phyloP scores from a whole-genome alignment of 108 stramenopile species.

The Bacterosira constricta region DNA sequence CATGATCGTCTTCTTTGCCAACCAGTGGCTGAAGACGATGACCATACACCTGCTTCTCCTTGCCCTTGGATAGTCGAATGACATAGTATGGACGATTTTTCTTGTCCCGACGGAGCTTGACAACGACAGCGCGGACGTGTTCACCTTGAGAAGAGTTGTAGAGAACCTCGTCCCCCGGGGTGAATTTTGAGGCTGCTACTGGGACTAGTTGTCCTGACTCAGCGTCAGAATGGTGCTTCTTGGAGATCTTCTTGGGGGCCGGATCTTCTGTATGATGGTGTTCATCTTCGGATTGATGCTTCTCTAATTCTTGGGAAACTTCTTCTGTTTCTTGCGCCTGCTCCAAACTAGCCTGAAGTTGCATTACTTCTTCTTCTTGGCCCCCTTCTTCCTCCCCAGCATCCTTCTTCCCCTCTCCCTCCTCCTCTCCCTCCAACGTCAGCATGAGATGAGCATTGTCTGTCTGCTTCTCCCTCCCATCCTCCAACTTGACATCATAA shows the following conservation, averaged over 20 bases:
- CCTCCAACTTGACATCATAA: slow-evolving; percentile 42
- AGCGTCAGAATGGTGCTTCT: slow-evolving; percentile 21
- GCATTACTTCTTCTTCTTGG: background rate
- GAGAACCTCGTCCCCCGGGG: slow-evolving; percentile 22
- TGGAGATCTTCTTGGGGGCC: background rate
- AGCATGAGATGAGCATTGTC: slow-evolving; percentile 46
- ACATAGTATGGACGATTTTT: slow-evolving; percentile 48
- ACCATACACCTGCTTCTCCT: slow-evolving; percentile 48
- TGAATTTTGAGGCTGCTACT: slow-evolving; percentile 10
- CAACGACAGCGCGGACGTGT: slow-evolving; percentile 24
- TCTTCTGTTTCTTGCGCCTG: background rate
- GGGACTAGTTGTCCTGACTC: background rate
- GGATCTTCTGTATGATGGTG: background rate
- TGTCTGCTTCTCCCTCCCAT: slow-evolving; percentile 62
- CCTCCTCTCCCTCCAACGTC: slow-evolving; percentile 4
- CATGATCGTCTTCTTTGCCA: background rate
- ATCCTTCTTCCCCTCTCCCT: background rate
- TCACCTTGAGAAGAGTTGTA: slow-evolving; percentile 48
- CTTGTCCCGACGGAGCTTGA: slow-evolving; percentile 38
- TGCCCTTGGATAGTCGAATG: slow-evolving; percentile 14
- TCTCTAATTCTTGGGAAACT: background rate
- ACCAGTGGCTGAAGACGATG: slow-evolving; percentile 32
- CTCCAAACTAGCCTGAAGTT: background rate
- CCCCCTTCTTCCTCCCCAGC: background rate
- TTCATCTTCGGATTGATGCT: background rate